A percentile compares a stretch with the other conserved stretches of the same genome.
phyloP scores from a whole-genome alignment of 225 moss, liverwort and hornwort genomes.

The Bryoerythrophyllum caledonicum region DNA sequence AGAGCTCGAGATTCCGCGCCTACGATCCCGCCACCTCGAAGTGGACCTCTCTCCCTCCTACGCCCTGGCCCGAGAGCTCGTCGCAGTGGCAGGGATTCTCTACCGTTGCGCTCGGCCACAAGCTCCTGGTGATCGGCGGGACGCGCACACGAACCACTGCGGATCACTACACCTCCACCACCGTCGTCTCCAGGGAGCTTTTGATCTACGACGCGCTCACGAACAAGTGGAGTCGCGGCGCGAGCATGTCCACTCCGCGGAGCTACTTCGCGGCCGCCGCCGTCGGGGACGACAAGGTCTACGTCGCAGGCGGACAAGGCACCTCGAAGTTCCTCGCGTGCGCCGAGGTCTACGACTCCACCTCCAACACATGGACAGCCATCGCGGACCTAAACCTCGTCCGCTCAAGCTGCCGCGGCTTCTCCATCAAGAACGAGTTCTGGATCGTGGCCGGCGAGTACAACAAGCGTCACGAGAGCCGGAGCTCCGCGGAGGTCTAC shows the following conservation, averaged over 20 bases:
- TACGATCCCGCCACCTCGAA: constrained; percentile 42
- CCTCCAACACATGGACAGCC: constrained; percentile 37
- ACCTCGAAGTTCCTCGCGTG: constrained; percentile 40
- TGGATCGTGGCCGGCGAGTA: constrained; percentile 74
- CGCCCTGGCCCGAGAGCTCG: constrained; percentile 9
- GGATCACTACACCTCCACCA: constrained; percentile 25
- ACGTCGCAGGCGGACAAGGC: constrained; percentile 70
- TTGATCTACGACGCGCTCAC: constrained; percentile 53
- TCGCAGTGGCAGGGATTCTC: constrained; percentile 61
- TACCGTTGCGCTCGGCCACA: constrained; percentile 52
- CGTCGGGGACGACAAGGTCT: constrained; percentile 47
- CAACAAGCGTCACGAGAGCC: constrained; percentile 34
- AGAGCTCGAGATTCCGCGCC: constrained; percentile 38
- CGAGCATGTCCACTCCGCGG: constrained; percentile 54
- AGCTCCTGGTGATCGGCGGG: constrained; percentile 61
- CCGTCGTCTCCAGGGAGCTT: constrained; percentile 47
- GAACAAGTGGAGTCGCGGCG: constrained; percentile 52
- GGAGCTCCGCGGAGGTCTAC: constrained; percentile 60
- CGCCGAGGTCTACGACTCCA: constrained; percentile 59
- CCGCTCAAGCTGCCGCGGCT: constrained; percentile 52
- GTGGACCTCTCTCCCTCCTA: constrained; percentile 54
- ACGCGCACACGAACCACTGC: constrained; percentile 16
- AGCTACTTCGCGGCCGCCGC: constrained; percentile 63
- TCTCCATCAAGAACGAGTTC: constrained; percentile 42
- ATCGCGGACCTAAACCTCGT: constrained; percentile 41